Conservation (phyloP, 306 rosid species). For the Dicorynia guianensis region DNA sequence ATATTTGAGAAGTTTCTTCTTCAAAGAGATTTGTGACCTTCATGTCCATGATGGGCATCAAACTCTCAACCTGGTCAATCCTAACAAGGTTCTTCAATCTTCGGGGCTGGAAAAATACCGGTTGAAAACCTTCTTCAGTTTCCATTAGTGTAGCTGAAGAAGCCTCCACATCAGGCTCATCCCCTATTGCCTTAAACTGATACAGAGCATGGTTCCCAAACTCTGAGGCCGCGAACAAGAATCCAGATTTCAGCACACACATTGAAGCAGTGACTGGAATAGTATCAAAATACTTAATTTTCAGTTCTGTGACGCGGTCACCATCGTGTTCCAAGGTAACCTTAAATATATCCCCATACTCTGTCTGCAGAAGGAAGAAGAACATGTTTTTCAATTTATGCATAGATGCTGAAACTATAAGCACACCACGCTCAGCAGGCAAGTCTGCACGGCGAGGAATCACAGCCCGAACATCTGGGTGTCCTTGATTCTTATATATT, state of each 20-base stretch:
- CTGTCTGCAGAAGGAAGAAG: constrained; percentile 93
- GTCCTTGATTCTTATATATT: constrained; percentile 94
- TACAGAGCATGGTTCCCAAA: constrained; percentile 91
- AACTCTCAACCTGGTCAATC: constrained; percentile 95
- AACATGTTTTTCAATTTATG: constrained; percentile 84
- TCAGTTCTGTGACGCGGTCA: constrained; percentile 78
- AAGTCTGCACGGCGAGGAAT: constrained; percentile 87
- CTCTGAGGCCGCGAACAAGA: constrained; percentile 92
- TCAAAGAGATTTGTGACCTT: constrained; percentile 84
- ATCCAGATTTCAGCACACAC: constrained; percentile 94
- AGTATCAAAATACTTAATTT: constrained; percentile 91
- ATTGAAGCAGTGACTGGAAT: constrained; percentile 90
- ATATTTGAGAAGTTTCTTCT: constrained; percentile 97
- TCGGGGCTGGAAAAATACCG: constrained; percentile 90
- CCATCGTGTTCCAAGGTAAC: constrained; percentile 82
- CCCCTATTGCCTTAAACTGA: constrained; percentile 90
- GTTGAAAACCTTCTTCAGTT: constrained; percentile 91
- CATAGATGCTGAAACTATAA: constrained; percentile 90
- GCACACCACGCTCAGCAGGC: constrained; percentile 90
- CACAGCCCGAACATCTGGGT: constrained; percentile 86
- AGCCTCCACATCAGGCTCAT: constrained; percentile 92
- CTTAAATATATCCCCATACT: constrained; percentile 95
- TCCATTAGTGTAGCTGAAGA: constrained; percentile 87
- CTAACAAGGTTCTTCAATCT: constrained; percentile 87
- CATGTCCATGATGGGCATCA: constrained; percentile 96